Evolutionary conservation across 805 yeast genomes (phyloP).

Genomic region (Citeromyces nyonsensis): DNA sequence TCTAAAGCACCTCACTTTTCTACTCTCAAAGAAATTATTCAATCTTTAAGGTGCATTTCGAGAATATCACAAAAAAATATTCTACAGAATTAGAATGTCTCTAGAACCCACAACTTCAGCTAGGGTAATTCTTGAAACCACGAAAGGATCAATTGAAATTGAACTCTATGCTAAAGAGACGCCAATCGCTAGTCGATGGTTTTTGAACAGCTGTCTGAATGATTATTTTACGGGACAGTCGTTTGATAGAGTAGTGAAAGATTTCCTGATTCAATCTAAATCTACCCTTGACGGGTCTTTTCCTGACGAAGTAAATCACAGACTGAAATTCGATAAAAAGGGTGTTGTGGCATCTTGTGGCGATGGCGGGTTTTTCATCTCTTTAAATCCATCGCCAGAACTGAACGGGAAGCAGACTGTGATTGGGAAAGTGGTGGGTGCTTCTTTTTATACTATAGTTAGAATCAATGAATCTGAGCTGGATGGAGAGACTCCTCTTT

Average conservation of each 20-base stretch:
- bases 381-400: slow-evolving; percentile 28
- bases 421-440: slow-evolving; percentile 45
- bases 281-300: slow-evolving; percentile 6
- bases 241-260: slow-evolving; percentile 23
- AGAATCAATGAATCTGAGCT: slow-evolving; percentile 32
- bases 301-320: slow-evolving; percentile 29
- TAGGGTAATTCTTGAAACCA: slow-evolving; percentile 36
- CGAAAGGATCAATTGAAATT: slow-evolving; percentile 40
- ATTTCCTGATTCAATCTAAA: slow-evolving; percentile 6
- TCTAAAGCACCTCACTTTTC: too few relatives aligned
- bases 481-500: slow-evolving; percentile 26
- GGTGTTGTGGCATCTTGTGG: slow-evolving; percentile 41
- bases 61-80: too few relatives aligned
- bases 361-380: slow-evolving; percentile 22
- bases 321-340: slow-evolving; percentile 32
- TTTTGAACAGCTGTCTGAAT: slow-evolving; percentile 31
- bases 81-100: not conserved
- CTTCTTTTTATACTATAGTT: slow-evolving; percentile 34
- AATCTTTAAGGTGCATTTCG: too few relatives aligned
- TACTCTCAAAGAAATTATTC: too few relatives aligned
- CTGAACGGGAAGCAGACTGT: slow-evolving; percentile 25
- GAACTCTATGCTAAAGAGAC: slow-evolving; percentile 61
- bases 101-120: slow-evolving; percentile 44
- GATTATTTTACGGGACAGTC: slow-evolving; percentile 21
- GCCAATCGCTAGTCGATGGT: slow-evolving; percentile 29